Evolutionary conservation across 2,329 filamentous ascomycete species (phyloP).

Genomic region (Sporothrix luriei): DNA sequence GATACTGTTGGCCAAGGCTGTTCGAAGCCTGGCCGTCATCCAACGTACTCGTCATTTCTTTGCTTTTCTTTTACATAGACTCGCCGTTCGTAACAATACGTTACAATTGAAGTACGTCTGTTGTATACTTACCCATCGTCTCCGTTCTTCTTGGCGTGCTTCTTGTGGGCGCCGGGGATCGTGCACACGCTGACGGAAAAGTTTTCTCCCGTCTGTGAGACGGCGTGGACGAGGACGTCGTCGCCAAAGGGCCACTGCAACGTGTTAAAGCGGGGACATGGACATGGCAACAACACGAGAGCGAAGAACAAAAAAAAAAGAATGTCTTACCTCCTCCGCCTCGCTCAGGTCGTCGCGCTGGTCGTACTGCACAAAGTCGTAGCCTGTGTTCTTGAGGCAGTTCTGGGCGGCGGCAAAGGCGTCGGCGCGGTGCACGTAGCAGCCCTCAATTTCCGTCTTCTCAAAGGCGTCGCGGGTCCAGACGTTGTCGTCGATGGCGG

Average conservation of each 20-base stretch:
- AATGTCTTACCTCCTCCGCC: conserved; percentile 22
- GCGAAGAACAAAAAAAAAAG: not conserved
- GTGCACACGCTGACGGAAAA: conserved; percentile 46
- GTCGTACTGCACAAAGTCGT: conserved; percentile 44
- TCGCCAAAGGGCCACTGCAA: conserved; percentile 53
- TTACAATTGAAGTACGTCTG: too few species aligned
- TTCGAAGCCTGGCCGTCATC: too few species aligned
- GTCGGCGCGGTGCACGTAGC: conserved; percentile 42
- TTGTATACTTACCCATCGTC: too few species aligned
- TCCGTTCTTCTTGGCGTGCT: conserved; percentile 35
- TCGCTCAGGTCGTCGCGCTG: conserved; percentile 38
- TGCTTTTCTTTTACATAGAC: too few species aligned
- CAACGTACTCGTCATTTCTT: too few species aligned
- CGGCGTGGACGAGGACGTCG: conserved; percentile 49
- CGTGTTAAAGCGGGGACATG: too few species aligned
- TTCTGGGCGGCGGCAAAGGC: conserved; percentile 44
- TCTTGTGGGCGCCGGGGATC: conserved; percentile 38
- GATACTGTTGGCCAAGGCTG: too few species aligned
- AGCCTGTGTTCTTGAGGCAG: conserved; percentile 40
- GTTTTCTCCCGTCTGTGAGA: conserved; percentile 49
- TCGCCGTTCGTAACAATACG: too few species aligned
- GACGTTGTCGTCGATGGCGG: conserved; percentile 47
- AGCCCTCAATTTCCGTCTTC: conserved; percentile 47
- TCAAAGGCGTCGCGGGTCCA: conserved; percentile 43
- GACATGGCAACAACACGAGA: not conserved